phyloP scores from a whole-genome alignment of 352 stramenopile species.

The Peronospora farinosa region DNA sequence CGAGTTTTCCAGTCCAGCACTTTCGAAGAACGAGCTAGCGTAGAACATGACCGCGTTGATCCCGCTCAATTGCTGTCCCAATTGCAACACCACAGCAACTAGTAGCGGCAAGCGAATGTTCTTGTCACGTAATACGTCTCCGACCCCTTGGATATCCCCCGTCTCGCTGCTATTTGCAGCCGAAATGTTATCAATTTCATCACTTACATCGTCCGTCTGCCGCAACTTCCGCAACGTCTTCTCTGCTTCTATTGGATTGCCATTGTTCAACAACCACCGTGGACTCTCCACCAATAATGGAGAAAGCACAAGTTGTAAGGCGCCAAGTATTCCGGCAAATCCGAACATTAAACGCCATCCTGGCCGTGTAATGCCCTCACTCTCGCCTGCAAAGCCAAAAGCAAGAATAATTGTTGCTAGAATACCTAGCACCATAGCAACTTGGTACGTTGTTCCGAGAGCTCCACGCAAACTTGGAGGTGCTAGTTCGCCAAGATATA shows the following conservation, averaged over 20 bases:
- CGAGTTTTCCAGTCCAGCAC: constrained; percentile 50
- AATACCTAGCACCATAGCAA: constrained; percentile 59
- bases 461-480: constrained; percentile 58
- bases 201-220: constrained; percentile 49
- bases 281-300: constrained; percentile 60
- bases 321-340: constrained; percentile 48
- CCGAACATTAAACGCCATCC: constrained; percentile 65
- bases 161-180: constrained; percentile 53
- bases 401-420: constrained; percentile 39
- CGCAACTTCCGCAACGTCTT: constrained; percentile 44
- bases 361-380: constrained; percentile 36
- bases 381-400: constrained; percentile 49
- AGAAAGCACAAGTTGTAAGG: constrained; percentile 41
- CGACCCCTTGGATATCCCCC: constrained; percentile 41
- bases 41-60: constrained; percentile 84
- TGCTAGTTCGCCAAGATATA: constrained; percentile 65
- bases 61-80: constrained; percentile 61
- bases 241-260: constrained; percentile 45
- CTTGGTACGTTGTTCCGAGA: constrained; percentile 61
- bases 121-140: constrained; percentile 42
- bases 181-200: constrained; percentile 66
- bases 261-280: constrained; percentile 60
- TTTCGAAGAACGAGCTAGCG: constrained; percentile 65
- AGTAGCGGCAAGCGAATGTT: constrained; percentile 51
- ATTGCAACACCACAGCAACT: constrained; percentile 57